Conservation (phyloP, 257 asterid species). For the Solanum tarijense region DNA sequence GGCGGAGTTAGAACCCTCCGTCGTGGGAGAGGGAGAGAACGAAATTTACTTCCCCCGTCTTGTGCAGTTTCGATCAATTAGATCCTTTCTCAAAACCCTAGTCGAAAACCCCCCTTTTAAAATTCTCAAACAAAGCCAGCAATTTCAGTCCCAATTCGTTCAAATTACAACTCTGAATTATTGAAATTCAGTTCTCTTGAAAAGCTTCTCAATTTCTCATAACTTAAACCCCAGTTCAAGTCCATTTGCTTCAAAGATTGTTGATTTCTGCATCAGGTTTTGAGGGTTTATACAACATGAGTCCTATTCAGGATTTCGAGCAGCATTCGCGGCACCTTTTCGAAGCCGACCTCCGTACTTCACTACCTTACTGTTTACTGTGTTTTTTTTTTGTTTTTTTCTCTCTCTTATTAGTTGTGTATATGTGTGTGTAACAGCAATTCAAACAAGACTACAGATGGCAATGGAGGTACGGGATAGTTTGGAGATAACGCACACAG, state of each 20-base stretch:
- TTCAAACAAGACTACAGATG: constrained; percentile 80
- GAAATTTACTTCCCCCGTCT: neutral
- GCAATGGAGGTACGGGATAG: constrained; percentile 98
- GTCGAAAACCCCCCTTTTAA: neutral
- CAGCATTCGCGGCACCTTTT: constrained; percentile 76
- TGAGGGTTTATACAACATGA: constrained; percentile 31
- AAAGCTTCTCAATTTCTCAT: neutral
- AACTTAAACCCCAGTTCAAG: neutral
- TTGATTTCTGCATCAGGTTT: neutral
- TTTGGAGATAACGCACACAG: constrained; percentile 97
- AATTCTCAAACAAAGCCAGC: neutral
- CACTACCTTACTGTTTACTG: neutral
- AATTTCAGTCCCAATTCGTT: neutral
- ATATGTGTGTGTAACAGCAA: constrained; percentile 39
- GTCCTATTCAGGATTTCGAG: constrained; percentile 94
- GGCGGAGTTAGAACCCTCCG: neutral
- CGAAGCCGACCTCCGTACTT: constrained; percentile 68
- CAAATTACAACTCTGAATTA: neutral
- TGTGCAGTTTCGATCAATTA: neutral
- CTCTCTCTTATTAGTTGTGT: neutral
- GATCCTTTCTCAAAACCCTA: neutral
- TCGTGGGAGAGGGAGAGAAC: neutral
- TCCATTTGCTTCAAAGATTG: neutral
- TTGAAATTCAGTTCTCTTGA: neutral
- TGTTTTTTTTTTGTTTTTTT: neutral